These are phyloP conservation scores for Solanum hybrid DNA, from an alignment of 305 asterid species.

Conservation along the genomic window DNA sequence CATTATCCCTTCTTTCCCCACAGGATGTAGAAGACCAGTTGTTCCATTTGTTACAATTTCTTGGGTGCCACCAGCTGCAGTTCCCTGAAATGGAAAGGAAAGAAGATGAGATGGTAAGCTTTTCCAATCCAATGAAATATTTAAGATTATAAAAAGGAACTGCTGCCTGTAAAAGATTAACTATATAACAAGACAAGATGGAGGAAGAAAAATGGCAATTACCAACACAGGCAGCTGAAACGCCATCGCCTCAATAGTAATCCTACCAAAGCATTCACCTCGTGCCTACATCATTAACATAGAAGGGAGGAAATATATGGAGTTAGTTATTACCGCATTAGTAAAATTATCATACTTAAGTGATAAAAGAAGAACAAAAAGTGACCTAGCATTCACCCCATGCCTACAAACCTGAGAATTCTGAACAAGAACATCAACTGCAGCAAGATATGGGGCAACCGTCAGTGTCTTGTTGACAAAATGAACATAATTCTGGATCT, in stretches of 20 bases:
- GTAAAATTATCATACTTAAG: neutral
- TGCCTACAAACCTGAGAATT: conserved; percentile 71
- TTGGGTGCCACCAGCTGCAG: conserved; percentile 93
- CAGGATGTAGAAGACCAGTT: conserved; percentile 83
- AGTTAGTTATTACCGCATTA: neutral
- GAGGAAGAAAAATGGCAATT: conserved; percentile 5
- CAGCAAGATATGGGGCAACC: conserved; percentile 88
- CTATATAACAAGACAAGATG: conserved; percentile 1
- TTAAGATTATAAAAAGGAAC: neutral
- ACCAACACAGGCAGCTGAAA: conserved; percentile 94
- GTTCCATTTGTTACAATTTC: conserved; percentile 79
- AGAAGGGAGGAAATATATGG: neutral
- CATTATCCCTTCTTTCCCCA: conserved; percentile 80
- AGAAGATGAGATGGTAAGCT: neutral
- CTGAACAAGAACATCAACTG: conserved; percentile 81
- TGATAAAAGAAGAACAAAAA: neutral
- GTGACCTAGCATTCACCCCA: neutral
- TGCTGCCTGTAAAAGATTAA: neutral
- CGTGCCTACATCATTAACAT: conserved; percentile 46
- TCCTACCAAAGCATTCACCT: conserved; percentile 97
- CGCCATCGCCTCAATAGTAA: conserved; percentile 98
- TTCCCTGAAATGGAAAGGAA: conserved; percentile 46
- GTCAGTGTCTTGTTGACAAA: conserved; percentile 85
- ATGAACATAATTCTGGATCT: conserved; percentile 57
- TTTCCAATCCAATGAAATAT: neutral